Conservation (phyloP, 1,139 yeast species). For the Debaryomyces fabryi region DNA sequence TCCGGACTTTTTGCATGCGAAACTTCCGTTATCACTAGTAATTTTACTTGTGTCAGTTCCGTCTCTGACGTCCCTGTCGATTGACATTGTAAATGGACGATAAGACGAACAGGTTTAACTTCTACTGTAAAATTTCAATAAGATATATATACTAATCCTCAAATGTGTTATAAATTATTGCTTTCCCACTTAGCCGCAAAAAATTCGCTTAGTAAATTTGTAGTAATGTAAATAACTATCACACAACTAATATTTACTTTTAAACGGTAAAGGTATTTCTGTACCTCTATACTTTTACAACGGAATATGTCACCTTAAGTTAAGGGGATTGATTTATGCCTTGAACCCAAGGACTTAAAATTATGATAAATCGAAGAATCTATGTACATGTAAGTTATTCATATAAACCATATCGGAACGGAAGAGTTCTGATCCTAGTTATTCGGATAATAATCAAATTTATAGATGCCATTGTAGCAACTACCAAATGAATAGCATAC, state of each 20-base stretch:
- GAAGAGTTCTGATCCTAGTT: not conserved
- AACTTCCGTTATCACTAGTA: not conserved
- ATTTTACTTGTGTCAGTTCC: not conserved
- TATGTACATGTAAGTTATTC: not conserved
- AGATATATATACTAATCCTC: not conserved
- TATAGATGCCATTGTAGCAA: constrained; percentile 47
- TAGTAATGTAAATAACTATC: not conserved
- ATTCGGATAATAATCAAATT: not conserved
- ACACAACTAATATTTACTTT: not conserved
- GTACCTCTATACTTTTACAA: not conserved
- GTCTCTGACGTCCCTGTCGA: not conserved
- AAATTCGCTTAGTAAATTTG: constrained; percentile 2
- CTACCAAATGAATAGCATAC: constrained; percentile 87
- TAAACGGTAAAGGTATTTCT: not conserved
- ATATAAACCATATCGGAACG: not conserved
- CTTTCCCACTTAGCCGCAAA: constrained; percentile 10
- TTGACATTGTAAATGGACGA: constrained; percentile 1
- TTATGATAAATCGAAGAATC: not conserved
- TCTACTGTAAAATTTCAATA: not conserved
- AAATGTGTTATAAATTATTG: constrained; percentile 6
- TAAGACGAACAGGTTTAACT: not conserved
- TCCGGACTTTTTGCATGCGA: not conserved
- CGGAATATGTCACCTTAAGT: not conserved
- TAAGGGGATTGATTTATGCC: not conserved
- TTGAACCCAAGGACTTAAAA: not conserved